phyloP scores from a whole-genome alignment of 257 asterid genomes.

The Solanum lignicaule region DNA sequence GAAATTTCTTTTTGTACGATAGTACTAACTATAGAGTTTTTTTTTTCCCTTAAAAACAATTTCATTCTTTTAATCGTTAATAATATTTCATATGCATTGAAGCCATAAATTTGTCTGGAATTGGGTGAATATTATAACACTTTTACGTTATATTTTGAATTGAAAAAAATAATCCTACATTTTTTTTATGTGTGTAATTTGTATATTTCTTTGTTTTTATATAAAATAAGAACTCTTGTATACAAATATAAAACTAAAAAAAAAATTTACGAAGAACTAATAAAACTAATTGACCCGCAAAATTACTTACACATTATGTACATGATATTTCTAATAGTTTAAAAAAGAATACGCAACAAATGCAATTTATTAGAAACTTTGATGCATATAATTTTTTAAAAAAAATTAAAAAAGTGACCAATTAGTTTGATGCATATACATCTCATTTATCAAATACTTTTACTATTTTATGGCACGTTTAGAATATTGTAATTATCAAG shows the following conservation, averaged over 20 bases:
- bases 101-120: neutral
- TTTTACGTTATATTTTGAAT: neutral
- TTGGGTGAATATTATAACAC: neutral
- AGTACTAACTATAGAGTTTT: neutral
- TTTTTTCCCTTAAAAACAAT: neutral
- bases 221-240: neutral
- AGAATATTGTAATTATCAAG: neutral
- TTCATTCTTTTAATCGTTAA: neutral
- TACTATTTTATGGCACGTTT: neutral
- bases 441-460: neutral
- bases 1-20: neutral
- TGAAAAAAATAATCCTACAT: neutral
- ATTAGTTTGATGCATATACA: neutral
- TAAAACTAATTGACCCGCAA: neutral
- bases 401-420: neutral
- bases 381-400: neutral
- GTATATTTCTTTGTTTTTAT: neutral
- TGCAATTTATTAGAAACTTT: neutral
- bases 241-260: neutral
- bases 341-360: neutral
- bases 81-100: neutral
- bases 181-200: neutral
- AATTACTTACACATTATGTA: neutral
- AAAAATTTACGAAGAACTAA: neutral
- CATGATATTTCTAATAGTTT: neutral